Conservation (phyloP, 129 eudicot species). For the Artemisia tridentata region DNA sequence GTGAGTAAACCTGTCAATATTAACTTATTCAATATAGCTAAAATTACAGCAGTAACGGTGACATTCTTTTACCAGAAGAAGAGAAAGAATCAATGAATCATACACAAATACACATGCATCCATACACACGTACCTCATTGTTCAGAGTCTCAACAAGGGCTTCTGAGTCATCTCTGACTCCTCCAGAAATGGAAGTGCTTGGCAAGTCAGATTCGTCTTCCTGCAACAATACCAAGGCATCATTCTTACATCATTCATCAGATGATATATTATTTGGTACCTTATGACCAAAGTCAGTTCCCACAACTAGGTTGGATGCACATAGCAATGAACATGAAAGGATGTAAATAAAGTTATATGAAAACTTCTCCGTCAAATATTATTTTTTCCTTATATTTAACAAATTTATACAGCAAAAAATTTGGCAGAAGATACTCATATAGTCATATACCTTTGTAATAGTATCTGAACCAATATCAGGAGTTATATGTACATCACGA, state of each 20-base stretch:
- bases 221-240: slow-evolving; percentile 28
- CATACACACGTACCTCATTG: slow-evolving; percentile 52
- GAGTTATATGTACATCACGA: slow-evolving; percentile 67
- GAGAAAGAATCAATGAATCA: not conserved
- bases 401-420: slow-evolving; percentile 15
- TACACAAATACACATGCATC: not conserved
- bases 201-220: slow-evolving; percentile 33
- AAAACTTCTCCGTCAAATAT: not conserved
- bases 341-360: too few relatives aligned
- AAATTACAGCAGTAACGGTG: not conserved
- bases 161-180: slow-evolving; percentile 49
- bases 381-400: not conserved
- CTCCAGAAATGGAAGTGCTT: slow-evolving; percentile 25
- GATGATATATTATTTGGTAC: too few relatives aligned
- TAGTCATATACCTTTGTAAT: slow-evolving; percentile 41
- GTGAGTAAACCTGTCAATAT: not conserved
- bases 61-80: not conserved
- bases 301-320: too few relatives aligned
- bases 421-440: not conserved
- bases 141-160: slow-evolving; percentile 60
- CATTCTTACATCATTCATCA: too few relatives aligned
- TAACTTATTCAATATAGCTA: not conserved
- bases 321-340: too few relatives aligned
- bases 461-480: slow-evolving; percentile 41
- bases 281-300: too few relatives aligned